These are phyloP conservation scores for Acacia acuminata DNA, from an alignment of 306 rosid species.

Conservation along the genomic window DNA sequence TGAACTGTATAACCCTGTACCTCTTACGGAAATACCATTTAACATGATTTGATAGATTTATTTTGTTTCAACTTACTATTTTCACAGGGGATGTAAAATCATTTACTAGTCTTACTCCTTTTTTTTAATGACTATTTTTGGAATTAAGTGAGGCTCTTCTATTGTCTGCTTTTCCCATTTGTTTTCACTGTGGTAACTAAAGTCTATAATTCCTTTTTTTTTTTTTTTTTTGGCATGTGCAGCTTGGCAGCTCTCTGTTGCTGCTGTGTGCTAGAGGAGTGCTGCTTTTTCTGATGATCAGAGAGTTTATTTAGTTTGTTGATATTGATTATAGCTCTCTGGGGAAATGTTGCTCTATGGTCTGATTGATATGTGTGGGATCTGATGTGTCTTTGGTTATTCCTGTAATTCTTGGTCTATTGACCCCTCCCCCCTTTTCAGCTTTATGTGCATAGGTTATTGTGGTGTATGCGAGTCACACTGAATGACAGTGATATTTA, in stretches of 20 bases:
- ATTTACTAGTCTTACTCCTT: background rate
- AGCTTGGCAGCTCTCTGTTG: constrained; percentile 86
- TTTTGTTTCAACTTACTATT: constrained; percentile 12
- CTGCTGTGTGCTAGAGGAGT: constrained; percentile 88
- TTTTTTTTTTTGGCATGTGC: constrained; percentile 40
- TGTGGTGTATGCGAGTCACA: constrained; percentile 21
- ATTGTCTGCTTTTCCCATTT: background rate
- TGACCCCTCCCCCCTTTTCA: background rate
- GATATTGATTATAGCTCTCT: constrained; percentile 37
- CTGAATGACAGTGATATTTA: constrained; percentile 13
- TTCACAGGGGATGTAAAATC: background rate
- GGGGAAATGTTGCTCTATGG: constrained; percentile 31
- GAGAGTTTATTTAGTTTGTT: constrained; percentile 31
- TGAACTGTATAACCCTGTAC: constrained; percentile 22
- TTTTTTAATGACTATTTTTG: too few species aligned
- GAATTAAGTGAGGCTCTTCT: background rate
- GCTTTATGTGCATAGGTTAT: constrained; percentile 22
- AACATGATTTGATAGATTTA: background rate
- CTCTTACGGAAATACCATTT: background rate
- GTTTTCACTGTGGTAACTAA: constrained; percentile 1
- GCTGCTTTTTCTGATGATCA: constrained; percentile 49
- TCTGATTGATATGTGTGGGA: constrained; percentile 33
- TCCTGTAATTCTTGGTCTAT: constrained; percentile 20
- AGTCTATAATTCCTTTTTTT: constrained; percentile 10
- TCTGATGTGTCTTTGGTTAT: constrained; percentile 28